phyloP scores from a whole-genome alignment of 495 filamentous ascomycete genomes.

The Parathielavia appendiculata region DNA sequence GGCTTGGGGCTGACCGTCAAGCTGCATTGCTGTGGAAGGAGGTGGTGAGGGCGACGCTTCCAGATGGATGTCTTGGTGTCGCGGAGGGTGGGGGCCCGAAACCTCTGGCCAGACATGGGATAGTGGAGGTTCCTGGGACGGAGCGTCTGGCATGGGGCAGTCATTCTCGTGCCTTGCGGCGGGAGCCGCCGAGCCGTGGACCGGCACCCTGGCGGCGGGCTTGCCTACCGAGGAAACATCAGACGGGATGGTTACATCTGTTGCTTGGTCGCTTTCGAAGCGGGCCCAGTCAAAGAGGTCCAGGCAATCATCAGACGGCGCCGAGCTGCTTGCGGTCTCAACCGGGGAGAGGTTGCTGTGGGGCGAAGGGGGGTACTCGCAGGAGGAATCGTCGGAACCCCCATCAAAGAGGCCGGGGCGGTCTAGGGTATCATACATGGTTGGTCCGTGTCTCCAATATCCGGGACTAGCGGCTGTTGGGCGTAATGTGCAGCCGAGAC shows the following conservation, averaged over 20 bases:
- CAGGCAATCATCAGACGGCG: constrained; percentile 8
- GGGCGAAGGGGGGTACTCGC: constrained; percentile 2
- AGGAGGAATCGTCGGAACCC: neutral
- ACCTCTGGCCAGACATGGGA: constrained; percentile 20
- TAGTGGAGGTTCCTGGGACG: constrained; percentile 9
- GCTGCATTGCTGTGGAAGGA: constrained; percentile 7
- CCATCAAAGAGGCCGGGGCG: constrained; percentile 16
- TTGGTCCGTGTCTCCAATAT: constrained; percentile 15
- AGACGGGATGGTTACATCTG: constrained; percentile 22
- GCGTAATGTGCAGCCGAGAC: constrained; percentile 18
- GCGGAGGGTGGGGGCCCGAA: constrained; percentile 4
- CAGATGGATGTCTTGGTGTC: constrained; percentile 3
- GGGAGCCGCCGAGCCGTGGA: constrained; percentile 7
- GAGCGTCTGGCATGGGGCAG: constrained; percentile 20
- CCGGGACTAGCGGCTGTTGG: constrained; percentile 13
- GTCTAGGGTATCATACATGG: constrained; percentile 20
- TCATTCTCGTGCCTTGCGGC: constrained; percentile 16
- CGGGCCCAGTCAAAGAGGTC: constrained; percentile 22
- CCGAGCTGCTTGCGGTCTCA: constrained; percentile 12
- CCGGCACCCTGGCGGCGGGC: constrained; percentile 11
- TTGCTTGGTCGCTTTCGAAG: constrained; percentile 6
- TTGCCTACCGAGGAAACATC: constrained; percentile 14
- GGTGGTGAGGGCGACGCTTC: neutral
- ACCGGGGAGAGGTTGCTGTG: constrained; percentile 1
- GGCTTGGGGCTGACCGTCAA: constrained; percentile 2